A percentile compares a stretch with the other conserved stretches of the same genome.
phyloP scores from a whole-genome alignment of 495 filamentous ascomycete genomes.

The Tetracladium setigerum region DNA sequence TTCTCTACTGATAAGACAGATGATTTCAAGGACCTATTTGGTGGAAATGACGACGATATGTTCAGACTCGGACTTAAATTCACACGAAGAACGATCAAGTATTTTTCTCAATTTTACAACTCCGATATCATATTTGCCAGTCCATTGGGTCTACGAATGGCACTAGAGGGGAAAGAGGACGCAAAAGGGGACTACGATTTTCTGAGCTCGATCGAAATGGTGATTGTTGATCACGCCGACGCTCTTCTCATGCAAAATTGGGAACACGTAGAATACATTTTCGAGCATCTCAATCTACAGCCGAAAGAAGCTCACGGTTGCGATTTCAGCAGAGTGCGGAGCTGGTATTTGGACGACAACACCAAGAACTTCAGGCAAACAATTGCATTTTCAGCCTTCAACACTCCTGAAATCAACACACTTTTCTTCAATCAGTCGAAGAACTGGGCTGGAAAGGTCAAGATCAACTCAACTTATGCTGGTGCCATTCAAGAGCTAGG shows the following conservation, averaged over 20 bases:
- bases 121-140: constrained; percentile 91
- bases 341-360: constrained; percentile 85
- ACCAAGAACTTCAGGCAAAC: constrained; percentile 78
- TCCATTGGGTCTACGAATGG: constrained; percentile 81
- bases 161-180: constrained; percentile 66
- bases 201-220: constrained; percentile 83
- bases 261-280: constrained; percentile 87
- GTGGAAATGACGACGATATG: constrained; percentile 92
- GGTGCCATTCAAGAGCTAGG: constrained; percentile 60
- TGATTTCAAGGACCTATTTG: constrained; percentile 86
- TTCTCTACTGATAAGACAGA: constrained; percentile 67
- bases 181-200: constrained; percentile 89
- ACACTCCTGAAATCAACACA: constrained; percentile 81
- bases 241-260: constrained; percentile 96
- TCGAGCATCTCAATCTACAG: constrained; percentile 86
- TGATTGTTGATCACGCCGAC: constrained; percentile 87
- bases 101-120: constrained; percentile 91
- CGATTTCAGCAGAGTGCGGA: constrained; percentile 85
- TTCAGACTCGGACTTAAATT: constrained; percentile 92
- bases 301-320: constrained; percentile 87
- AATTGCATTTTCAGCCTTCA: constrained; percentile 68
- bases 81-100: constrained; percentile 89
- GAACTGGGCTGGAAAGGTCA: constrained; percentile 71
- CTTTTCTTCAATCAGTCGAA: constrained; percentile 68
- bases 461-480: constrained; percentile 55